Evolutionary conservation across 257 asterid genomes (phyloP).

Genomic region (Mitragyna speciosa): DNA sequence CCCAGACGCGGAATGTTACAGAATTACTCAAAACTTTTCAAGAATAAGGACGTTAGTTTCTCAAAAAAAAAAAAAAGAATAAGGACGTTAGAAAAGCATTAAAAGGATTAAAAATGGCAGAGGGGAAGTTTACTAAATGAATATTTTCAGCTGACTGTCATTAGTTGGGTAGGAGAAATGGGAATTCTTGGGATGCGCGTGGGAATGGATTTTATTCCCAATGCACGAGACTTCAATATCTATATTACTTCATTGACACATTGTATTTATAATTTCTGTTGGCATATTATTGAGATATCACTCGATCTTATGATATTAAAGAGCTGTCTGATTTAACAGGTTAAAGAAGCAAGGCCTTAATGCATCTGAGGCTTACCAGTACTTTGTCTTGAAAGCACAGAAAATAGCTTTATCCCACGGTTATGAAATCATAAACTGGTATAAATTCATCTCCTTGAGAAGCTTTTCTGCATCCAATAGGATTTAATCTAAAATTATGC

Average conservation of each 20-base stretch:
- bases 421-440: constrained; percentile 94
- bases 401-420: constrained; percentile 86
- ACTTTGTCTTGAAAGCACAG: constrained; percentile 82
- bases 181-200: neutral
- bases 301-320: neutral
- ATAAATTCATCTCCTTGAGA: constrained; percentile 1
- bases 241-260: too few relatives aligned
- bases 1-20: too few relatives aligned
- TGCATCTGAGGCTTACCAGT: constrained; percentile 60
- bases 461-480: neutral
- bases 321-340: constrained; percentile 41
- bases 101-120: neutral
- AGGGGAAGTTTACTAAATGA: neutral
- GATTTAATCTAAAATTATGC: neutral
- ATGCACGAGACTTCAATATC: neutral
- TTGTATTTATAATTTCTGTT: neutral
- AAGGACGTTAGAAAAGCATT: neutral
- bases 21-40: too few relatives aligned
- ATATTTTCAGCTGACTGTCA: neutral
- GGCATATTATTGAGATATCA: too few relatives aligned
- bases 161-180: neutral
- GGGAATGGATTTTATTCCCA: neutral
- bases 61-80: too few relatives aligned
- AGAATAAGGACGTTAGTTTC: too few relatives aligned
- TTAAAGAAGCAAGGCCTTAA: constrained; percentile 39